Conservation (phyloP, 306 rosid genomes). For the Castanopsis chinensis region DNA sequence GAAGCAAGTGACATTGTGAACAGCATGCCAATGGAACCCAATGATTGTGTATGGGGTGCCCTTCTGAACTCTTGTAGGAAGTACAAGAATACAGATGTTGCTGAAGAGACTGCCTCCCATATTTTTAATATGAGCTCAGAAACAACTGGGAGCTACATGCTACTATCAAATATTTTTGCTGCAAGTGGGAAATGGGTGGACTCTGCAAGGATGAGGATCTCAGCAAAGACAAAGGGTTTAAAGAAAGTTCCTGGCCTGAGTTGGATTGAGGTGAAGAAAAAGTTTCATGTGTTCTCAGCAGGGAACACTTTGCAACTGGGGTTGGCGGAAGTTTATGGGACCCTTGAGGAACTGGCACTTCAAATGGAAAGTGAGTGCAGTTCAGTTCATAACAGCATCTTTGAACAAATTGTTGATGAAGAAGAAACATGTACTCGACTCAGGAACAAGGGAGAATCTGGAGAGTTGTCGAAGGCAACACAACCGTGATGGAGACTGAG, state of each 20-base stretch:
- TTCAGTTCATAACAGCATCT: conserved; percentile 1
- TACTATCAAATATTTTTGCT: conserved; percentile 77
- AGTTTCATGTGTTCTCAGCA: conserved; percentile 61
- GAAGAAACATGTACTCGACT: background rate
- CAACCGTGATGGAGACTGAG: no score
- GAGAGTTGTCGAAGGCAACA: no score
- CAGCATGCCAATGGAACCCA: conserved; percentile 73
- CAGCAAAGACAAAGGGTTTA: conserved; percentile 63
- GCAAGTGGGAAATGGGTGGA: conserved; percentile 82
- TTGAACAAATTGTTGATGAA: conserved; percentile 26
- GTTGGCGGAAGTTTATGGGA: conserved; percentile 37
- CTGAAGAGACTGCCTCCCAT: conserved; percentile 51
- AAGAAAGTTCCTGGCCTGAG: conserved; percentile 73
- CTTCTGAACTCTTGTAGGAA: conserved; percentile 71
- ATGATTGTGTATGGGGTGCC: conserved; percentile 76
- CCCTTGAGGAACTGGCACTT: conserved; percentile 58
- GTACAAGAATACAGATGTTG: conserved; percentile 51
- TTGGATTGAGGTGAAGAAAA: conserved; percentile 76
- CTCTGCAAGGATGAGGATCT: conserved; percentile 69
- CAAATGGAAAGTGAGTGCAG: conserved; percentile 50
- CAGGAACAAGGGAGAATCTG: no score
- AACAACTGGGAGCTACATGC: conserved; percentile 65
- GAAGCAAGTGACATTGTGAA: conserved; percentile 65
- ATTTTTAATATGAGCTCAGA: conserved; percentile 41
- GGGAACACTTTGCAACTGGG: conserved; percentile 45